phyloP scores from a whole-genome alignment of 208 protist species.

The Hexamita inflata region DNA sequence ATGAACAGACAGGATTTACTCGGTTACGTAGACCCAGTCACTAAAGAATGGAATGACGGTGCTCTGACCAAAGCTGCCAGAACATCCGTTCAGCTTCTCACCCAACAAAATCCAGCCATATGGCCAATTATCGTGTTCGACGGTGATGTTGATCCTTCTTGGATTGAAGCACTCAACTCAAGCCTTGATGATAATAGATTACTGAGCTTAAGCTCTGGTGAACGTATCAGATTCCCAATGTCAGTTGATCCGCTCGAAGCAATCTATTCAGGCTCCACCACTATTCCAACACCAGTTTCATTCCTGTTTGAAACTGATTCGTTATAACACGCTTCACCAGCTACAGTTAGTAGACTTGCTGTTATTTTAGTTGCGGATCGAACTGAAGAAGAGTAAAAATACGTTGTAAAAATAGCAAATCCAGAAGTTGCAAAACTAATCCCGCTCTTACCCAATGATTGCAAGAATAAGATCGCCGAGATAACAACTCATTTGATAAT shows the following conservation, averaged over 20 bases:
- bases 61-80: slow-evolving; percentile 88
- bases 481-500: no score
- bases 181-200: slow-evolving; percentile 90
- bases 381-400: slow-evolving; percentile 8
- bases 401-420: no score
- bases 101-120: background rate
- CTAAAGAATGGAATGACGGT: slow-evolving; percentile 96
- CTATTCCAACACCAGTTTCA: slow-evolving; percentile 7
- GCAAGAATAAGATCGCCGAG: no score
- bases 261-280: background rate
- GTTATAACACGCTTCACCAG: slow-evolving; percentile 36
- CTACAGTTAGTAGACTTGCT: slow-evolving; percentile 31
- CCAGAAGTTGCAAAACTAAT: no score
- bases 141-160: slow-evolving; percentile 92
- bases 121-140: slow-evolving; percentile 81
- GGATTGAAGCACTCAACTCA: slow-evolving; percentile 97
- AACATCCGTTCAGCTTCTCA: slow-evolving; percentile 61
- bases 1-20: slow-evolving; percentile 89
- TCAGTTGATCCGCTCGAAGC: background rate
- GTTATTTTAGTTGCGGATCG: slow-evolving; percentile 8
- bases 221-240: slow-evolving; percentile 71
- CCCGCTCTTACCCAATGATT: no score
- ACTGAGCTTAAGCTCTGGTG: slow-evolving; percentile 85
- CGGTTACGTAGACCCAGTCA: slow-evolving; percentile 85
- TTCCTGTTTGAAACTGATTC: slow-evolving; percentile 38